Base-by-base conservation (phyloP, 352 stramenopile genomes). In the Globisporangium orthogonon region DNA sequence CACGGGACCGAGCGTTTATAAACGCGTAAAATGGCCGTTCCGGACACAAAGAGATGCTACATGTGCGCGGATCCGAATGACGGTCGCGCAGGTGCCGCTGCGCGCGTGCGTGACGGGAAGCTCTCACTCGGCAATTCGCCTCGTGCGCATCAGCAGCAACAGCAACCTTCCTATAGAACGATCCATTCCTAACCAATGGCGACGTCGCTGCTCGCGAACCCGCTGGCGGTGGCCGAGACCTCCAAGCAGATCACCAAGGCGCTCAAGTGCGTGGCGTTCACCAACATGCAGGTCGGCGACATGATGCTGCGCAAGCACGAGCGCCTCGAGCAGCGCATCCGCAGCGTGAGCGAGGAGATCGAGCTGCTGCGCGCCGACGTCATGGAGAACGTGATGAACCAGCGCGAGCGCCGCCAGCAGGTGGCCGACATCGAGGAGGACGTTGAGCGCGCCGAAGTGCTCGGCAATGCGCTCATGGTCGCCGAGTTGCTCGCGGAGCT, bases 231-330 rank as follows among this genome's bases (percentile, higher is more conserved):
- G 48, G 46, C 65, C 3, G 75, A 86, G 59, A 71, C 63, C 18
- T 76, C 71, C 56, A 81, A 83, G 69, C 76, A 86, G 56, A 72
- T 75, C 54, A 78, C 75, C 53, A 86, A 86, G 61, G 73, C 73
- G 53, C 71, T 86, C 55, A 86, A 86, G 54, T 78, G 66, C 67
- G 76, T 86, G 44, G 73, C 73, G 49, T 82, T 72, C 57, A 80
- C 71, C 58, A 80, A 73, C 63, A 80, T 78, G 64, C 76, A 86
- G 58, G 70, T 81, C 52, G 70, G 73, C 52, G 70, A 79, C 60
- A 71, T 86, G 61, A 73, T 86, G 58, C 51, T 62, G 29, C 76
- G 76, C 50, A 75, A 79, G 49, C 66, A 77, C 58, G 71, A 76
- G 50, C 76, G 76, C 23, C 56, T 86, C 31, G 56, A 69, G 50